These are phyloP conservation scores for Luzula sylvatica DNA, from an alignment of 176 grass and related monocot species.

Conservation along the genomic window DNA sequence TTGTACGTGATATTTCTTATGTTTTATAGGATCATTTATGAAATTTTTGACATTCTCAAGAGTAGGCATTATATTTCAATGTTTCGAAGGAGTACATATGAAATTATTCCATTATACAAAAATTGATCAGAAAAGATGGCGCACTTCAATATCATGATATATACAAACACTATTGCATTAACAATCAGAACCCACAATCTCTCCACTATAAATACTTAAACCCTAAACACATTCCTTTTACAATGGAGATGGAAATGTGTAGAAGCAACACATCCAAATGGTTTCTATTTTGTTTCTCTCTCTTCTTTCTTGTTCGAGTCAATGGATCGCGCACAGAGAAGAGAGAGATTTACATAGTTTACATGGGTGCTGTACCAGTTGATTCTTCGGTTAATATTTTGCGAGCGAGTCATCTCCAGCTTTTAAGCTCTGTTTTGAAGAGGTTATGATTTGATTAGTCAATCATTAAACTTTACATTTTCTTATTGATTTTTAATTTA, in stretches of 20 bases:
- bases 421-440: slow-evolving; percentile 40
- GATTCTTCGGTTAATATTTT: slow-evolving; percentile 21
- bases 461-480: background rate
- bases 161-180: slow-evolving; percentile 3
- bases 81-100: no score
- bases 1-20: no score
- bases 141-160: background rate
- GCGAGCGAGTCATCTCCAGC: slow-evolving; percentile 46
- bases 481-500: background rate
- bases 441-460: slow-evolving; percentile 28
- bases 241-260: slow-evolving; percentile 1
- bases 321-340: background rate
- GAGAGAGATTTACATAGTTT: slow-evolving; percentile 54
- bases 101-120: slow-evolving; percentile 6
- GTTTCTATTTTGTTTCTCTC: slow-evolving; percentile 5
- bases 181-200: slow-evolving; percentile 6
- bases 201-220: slow-evolving; percentile 11
- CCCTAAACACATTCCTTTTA: background rate
- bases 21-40: no score
- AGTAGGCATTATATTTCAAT: no score
- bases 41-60: no score
- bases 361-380: slow-evolving; percentile 64
- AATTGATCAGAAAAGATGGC: slow-evolving; percentile 2
- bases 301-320: background rate
- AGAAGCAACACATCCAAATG: background rate